phyloP scores from a whole-genome alignment of 768 basidiomycete genomes.

The Heimioporus sp. region DNA sequence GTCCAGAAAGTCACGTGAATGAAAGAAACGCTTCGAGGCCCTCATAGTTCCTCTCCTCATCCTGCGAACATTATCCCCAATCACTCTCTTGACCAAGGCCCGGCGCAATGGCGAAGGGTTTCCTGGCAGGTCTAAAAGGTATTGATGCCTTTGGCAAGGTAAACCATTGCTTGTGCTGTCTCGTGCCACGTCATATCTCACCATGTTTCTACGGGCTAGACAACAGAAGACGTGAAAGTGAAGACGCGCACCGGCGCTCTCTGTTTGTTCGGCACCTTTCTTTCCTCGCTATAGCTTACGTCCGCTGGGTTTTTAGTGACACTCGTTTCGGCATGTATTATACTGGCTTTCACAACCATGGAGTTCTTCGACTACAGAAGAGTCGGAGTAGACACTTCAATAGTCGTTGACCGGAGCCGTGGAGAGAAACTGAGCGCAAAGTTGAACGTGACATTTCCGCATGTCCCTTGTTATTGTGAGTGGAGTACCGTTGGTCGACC shows the following conservation, averaged over 20 bases:
- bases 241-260: slow-evolving; percentile 94
- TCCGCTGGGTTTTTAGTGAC: slow-evolving; percentile 60
- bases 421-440: slow-evolving; percentile 93
- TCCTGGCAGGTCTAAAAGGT: slow-evolving; percentile 78
- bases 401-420: slow-evolving; percentile 91
- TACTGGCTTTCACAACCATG: slow-evolving; percentile 85
- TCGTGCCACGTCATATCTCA: slow-evolving; percentile 10
- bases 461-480: slow-evolving; percentile 97
- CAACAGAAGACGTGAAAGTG: slow-evolving; percentile 98
- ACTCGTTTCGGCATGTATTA: slow-evolving; percentile 86
- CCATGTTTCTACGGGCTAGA: slow-evolving; percentile 46
- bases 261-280: slow-evolving; percentile 48
- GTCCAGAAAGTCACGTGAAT: slow-evolving; percentile 23
- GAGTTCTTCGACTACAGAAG: slow-evolving; percentile 96
- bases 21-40: not conserved
- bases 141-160: slow-evolving; percentile 99
- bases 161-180: slow-evolving; percentile 14
- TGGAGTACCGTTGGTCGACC: slow-evolving; percentile 9
- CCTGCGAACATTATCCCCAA: not conserved
- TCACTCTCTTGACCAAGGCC: slow-evolving; percentile 18
- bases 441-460: slow-evolving; percentile 92
- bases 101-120: slow-evolving; percentile 69
- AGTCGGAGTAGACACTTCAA: slow-evolving; percentile 84
- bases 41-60: not conserved
- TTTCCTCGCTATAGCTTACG: slow-evolving; percentile 4